These are phyloP conservation scores for Neofusicoccum kwambonambiense DNA, from an alignment of 2,329 filamentous ascomycete genomes.

Conservation along the genomic window DNA sequence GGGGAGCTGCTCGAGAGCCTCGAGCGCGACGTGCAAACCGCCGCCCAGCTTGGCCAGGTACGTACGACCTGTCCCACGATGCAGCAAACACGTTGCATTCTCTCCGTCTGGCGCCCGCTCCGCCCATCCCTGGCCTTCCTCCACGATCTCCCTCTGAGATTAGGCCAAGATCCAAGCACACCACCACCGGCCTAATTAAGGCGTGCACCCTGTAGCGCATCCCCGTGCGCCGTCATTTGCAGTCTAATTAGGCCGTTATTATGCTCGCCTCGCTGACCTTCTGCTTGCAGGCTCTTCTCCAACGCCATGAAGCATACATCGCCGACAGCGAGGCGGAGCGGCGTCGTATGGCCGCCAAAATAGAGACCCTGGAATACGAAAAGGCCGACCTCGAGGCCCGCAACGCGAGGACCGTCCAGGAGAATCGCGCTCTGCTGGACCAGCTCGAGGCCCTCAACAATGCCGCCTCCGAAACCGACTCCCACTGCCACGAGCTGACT, in stretches of 20 bases:
- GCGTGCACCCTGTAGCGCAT: conserved; percentile 5
- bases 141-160: conserved; percentile 8
- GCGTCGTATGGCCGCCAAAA: conserved; percentile 66
- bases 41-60: conserved; percentile 90
- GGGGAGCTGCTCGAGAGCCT: conserved; percentile 73
- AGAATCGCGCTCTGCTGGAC: conserved; percentile 77
- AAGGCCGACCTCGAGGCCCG: conserved; percentile 69
- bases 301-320: conserved; percentile 92
- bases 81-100: not conserved
- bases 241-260: not conserved
- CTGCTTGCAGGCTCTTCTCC: conserved; percentile 78
- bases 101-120: not conserved
- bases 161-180: conserved; percentile 6
- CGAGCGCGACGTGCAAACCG: conserved; percentile 83
- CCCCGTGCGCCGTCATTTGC: conserved; percentile 13
- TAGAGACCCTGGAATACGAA: conserved; percentile 71
- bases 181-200: conserved; percentile 12
- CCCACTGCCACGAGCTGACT: conserved; percentile 73
- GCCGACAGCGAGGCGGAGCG: conserved; percentile 87
- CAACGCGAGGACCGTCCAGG: conserved; percentile 76
- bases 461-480: conserved; percentile 76
- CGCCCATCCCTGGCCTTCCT: not conserved
- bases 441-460: conserved; percentile 83
- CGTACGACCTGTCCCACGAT: conserved; percentile 39
- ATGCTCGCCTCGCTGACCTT: conserved; percentile 57